phyloP scores from a whole-genome alignment of 768 basidiomycete genomes.

The Pleurotus pulmonarius region DNA sequence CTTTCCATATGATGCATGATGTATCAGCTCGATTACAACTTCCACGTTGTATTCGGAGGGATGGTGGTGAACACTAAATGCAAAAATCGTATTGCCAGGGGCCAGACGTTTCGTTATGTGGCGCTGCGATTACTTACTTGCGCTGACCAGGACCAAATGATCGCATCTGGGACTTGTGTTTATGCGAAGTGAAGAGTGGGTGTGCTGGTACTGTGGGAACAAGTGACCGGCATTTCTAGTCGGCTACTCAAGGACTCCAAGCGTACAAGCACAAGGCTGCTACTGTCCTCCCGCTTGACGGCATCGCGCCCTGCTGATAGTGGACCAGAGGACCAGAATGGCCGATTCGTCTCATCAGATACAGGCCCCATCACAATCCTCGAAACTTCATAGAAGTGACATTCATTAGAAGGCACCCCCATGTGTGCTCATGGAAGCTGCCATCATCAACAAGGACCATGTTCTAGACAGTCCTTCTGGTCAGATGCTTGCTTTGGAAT shows the following conservation, averaged over 20 bases:
- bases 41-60: background rate
- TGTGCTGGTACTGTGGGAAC: background rate
- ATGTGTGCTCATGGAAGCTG: background rate
- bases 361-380: constrained; percentile 1
- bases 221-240: background rate
- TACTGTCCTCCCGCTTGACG: background rate
- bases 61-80: background rate
- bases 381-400: background rate
- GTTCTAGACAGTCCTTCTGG: background rate
- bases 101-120: too few relatives aligned
- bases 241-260: background rate
- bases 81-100: background rate
- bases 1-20: too few relatives aligned
- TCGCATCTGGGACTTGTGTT: too few relatives aligned
- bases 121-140: too few relatives aligned
- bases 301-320: constrained; percentile 2
- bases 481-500: background rate
- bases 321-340: background rate
- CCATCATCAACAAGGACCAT: background rate
- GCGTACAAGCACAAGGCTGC: too few relatives aligned
- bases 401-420: background rate
- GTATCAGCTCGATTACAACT: too few relatives aligned
- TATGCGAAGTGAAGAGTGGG: too few relatives aligned
- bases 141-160: too few relatives aligned
- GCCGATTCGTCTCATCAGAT: background rate